Percentiles rank a stretch among this genome's conserved stretches.
These are phyloP conservation scores for Verticillium nubilum DNA, from an alignment of 2,329 filamentous ascomycete genomes.

Conservation along the genomic window DNA sequence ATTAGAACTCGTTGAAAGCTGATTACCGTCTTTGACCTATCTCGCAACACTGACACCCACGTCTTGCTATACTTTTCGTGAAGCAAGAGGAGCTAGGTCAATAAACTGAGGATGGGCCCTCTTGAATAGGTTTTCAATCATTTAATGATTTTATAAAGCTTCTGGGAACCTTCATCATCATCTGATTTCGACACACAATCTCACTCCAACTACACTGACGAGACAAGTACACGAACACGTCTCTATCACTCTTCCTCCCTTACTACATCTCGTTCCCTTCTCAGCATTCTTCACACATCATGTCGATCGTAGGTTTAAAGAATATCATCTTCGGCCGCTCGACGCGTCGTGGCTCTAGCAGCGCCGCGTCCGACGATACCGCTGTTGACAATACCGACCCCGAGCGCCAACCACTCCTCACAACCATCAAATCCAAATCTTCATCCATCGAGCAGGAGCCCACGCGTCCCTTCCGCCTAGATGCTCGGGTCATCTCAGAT, in stretches of 20 bases:
- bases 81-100: not conserved
- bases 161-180: not conserved
- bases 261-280: not conserved
- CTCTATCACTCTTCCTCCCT: not conserved
- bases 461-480: conserved; percentile 7
- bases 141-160: not conserved
- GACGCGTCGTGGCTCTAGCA: conserved; percentile 2
- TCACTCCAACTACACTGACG: not conserved
- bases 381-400: conserved; percentile 8
- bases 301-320: conserved; percentile 14
- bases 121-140: not conserved
- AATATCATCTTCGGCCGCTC: conserved; percentile 10
- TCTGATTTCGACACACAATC: not conserved
- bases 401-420: conserved; percentile 12
- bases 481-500: conserved; percentile 15
- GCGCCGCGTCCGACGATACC: conserved; percentile 13
- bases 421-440: not conserved
- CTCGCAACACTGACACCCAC: not conserved
- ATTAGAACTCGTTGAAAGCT: not conserved
- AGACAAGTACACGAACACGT: not conserved
- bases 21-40: conserved; percentile 1
- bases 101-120: not conserved
- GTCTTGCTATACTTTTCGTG: not conserved
- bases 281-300: not conserved
- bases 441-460: not conserved